A percentile compares a stretch with the other conserved stretches of the same genome.
These are phyloP conservation scores for Orbilia ellipsospora DNA, from an alignment of 2,329 filamentous ascomycete genomes.

Conservation along the genomic window DNA sequence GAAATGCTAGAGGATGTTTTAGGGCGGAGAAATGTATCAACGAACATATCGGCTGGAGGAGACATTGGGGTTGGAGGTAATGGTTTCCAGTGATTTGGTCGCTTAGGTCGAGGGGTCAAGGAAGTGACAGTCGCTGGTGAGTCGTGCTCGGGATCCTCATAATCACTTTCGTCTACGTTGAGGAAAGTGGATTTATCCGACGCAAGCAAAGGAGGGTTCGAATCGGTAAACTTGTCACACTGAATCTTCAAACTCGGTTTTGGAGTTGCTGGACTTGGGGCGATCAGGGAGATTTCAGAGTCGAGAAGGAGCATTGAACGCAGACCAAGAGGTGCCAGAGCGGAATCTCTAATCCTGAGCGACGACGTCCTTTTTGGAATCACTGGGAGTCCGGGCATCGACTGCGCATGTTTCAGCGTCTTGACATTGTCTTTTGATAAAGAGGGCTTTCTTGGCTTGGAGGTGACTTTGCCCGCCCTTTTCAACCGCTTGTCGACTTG, in stretches of 20 bases:
- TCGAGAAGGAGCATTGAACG: slow-evolving; percentile 44
- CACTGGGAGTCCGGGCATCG: slow-evolving; percentile 44
- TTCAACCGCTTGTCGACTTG: slow-evolving; percentile 89
- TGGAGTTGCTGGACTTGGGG: slow-evolving; percentile 8
- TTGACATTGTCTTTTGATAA: slow-evolving; percentile 20
- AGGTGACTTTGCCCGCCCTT: slow-evolving; percentile 72
- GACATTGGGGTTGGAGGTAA: slow-evolving; percentile 50
- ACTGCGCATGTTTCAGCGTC: slow-evolving; percentile 43
- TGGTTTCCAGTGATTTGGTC: slow-evolving; percentile 51
- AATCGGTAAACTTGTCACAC: slow-evolving; percentile 25
- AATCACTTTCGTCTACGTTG: slow-evolving; percentile 47
- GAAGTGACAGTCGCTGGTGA: slow-evolving; percentile 41
- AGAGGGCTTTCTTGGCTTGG: slow-evolving; percentile 19
- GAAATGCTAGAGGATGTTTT: slow-evolving; percentile 16
- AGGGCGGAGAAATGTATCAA: slow-evolving; percentile 34
- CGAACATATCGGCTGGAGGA: slow-evolving; percentile 38
- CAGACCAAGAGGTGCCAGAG: slow-evolving; percentile 50
- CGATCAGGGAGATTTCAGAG: slow-evolving; percentile 27
- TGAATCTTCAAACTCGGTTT: slow-evolving; percentile 34
- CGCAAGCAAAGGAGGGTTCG: slow-evolving; percentile 2
- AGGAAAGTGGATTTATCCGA: slow-evolving; percentile 40
- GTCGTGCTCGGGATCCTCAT: slow-evolving; percentile 43
- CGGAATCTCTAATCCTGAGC: slow-evolving; percentile 48
- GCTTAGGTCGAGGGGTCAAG: slow-evolving; percentile 39
- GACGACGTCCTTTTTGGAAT: slow-evolving; percentile 53